A percentile compares a stretch with the other conserved stretches of the same genome.
Conservation (phyloP, 176 grass and related monocot genomes). For the Secale cereale region DNA sequence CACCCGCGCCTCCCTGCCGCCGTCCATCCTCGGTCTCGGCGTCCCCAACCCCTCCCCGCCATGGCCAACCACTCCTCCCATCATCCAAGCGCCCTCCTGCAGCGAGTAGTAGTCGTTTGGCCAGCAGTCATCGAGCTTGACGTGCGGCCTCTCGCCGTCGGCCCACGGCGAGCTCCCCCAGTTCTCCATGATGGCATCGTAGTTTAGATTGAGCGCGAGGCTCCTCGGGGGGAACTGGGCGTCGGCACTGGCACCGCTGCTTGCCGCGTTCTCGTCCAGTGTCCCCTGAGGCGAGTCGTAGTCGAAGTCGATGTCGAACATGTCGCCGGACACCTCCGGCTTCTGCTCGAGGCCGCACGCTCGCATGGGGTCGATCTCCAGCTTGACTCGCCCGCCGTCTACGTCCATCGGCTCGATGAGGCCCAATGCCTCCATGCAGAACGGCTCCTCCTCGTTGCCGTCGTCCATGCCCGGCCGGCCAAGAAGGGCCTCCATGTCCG, state of each 20-base stretch:
- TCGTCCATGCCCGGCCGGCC: constrained; percentile 42
- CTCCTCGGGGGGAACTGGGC: constrained; percentile 14
- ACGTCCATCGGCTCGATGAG: constrained; percentile 33
- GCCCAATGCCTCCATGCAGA: constrained; percentile 56
- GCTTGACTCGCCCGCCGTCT: constrained; percentile 34
- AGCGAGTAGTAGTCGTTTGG: constrained; percentile 60
- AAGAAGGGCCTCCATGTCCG: constrained; percentile 87
- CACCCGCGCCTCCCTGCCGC: constrained; percentile 71
- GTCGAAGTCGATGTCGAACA: constrained; percentile 71
- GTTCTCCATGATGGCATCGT: constrained; percentile 73
- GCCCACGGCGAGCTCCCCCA: constrained; percentile 84
- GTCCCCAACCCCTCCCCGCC: background rate
- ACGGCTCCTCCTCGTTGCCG: constrained; percentile 45
- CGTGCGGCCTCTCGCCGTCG: constrained; percentile 48
- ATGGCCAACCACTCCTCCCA: constrained; percentile 23
- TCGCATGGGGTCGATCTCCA: constrained; percentile 23
- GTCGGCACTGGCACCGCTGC: background rate
- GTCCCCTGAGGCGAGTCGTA: constrained; percentile 51
- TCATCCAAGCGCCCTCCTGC: constrained; percentile 43
- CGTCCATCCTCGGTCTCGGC: constrained; percentile 37
- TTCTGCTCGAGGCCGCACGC: constrained; percentile 38
- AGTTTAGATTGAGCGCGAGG: constrained; percentile 65
- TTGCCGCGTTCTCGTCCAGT: constrained; percentile 1
- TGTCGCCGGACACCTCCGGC: constrained; percentile 43
- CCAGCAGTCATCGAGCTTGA: constrained; percentile 61